These are phyloP conservation scores for Elaeis oleifera DNA, from an alignment of 202 grass and related monocot genomes.

Conservation along the genomic window DNA sequence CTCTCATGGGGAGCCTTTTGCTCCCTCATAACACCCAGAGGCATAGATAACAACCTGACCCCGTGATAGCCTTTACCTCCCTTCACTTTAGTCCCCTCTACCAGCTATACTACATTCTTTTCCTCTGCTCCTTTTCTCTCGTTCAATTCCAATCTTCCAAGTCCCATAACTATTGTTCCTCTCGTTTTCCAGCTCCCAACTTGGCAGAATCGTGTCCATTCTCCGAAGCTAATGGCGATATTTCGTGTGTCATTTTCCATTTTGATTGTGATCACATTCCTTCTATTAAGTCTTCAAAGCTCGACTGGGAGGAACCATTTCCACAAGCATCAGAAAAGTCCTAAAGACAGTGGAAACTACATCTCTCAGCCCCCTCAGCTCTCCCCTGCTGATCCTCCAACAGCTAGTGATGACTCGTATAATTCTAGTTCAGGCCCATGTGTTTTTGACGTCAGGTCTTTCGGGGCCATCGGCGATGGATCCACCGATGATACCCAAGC, in stretches of 20 bases:
- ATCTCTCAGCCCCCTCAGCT: constrained; percentile 8
- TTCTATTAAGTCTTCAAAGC: background rate
- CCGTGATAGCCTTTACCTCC: background rate
- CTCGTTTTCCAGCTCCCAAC: background rate
- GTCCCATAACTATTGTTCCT: background rate
- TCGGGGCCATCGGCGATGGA: constrained; percentile 50
- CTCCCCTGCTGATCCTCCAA: constrained; percentile 7
- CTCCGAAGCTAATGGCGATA: background rate
- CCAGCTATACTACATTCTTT: background rate
- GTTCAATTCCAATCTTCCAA: background rate
- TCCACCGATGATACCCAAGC: constrained; percentile 44
- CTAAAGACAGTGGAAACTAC: background rate
- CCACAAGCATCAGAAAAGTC: constrained; percentile 7
- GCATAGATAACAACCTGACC: background rate
- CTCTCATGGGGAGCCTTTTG: background rate
- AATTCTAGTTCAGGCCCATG: background rate
- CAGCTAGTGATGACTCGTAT: background rate
- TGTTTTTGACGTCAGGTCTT: constrained; percentile 57
- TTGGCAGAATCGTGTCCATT: too few relatives aligned
- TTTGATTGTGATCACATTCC: background rate
- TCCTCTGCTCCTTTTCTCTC: background rate
- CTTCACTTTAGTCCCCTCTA: background rate
- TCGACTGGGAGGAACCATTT: constrained; percentile 5
- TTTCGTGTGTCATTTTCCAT: background rate
- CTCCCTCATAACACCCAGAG: background rate